These are phyloP conservation scores for Comarum palustre DNA, from an alignment of 306 rosid genomes.

Conservation along the genomic window DNA sequence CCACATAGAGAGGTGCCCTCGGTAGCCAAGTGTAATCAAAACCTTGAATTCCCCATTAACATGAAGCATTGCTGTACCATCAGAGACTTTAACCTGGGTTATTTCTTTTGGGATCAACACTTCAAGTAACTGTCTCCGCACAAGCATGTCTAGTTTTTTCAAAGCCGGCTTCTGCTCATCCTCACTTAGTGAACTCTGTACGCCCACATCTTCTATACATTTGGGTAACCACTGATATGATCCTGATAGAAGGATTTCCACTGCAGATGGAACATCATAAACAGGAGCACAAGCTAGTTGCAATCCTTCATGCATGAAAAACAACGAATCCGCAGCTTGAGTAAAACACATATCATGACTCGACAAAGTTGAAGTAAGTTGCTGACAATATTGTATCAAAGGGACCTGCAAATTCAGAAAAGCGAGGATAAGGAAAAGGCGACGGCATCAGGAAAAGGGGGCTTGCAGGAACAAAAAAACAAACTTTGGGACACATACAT, in stretches of 20 bases:
- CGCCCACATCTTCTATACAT: conserved; percentile 78
- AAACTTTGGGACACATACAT: not conserved
- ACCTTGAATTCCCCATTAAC: conserved; percentile 93
- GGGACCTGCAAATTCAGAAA: conserved; percentile 66
- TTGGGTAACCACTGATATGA: conserved; percentile 79
- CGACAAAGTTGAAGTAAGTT: conserved; percentile 79
- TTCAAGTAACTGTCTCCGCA: conserved; percentile 83
- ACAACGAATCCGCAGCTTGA: conserved; percentile 94
- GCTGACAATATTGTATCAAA: conserved; percentile 87
- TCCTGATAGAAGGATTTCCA: conserved; percentile 84
- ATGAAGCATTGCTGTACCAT: conserved; percentile 73
- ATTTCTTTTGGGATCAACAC: conserved; percentile 76
- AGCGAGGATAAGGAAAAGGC: too few relatives aligned
- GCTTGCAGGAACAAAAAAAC: not conserved
- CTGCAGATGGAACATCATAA: conserved; percentile 92
- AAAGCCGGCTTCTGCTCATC: conserved; percentile 86
- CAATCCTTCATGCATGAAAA: conserved; percentile 98
- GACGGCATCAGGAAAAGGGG: not conserved
- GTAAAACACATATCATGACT: conserved; percentile 94
- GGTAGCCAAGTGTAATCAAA: conserved; percentile 85
- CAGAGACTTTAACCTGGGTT: conserved; percentile 63
- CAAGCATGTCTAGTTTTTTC: conserved; percentile 84
- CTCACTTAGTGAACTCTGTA: conserved; percentile 65
- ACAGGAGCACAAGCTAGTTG: conserved; percentile 99
- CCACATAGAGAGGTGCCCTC: conserved; percentile 95